Conservation (phyloP, 2,329 filamentous ascomycete genomes). For the Volutella citrinella region DNA sequence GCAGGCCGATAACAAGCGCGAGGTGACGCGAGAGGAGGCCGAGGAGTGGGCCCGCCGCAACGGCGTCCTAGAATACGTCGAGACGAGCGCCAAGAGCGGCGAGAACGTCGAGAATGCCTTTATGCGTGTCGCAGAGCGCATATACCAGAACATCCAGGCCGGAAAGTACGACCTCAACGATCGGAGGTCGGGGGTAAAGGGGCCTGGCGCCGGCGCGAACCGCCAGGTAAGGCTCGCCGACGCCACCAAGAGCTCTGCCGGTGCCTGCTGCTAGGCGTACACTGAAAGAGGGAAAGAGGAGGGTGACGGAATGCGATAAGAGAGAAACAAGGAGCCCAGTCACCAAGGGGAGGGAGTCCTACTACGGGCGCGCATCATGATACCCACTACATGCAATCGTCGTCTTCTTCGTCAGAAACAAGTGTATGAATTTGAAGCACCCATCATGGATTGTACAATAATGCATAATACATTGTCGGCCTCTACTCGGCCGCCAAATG, state of each 20-base stretch:
- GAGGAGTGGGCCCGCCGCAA: conserved; percentile 85
- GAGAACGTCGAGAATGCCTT: conserved; percentile 94
- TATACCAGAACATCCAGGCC: conserved; percentile 94
- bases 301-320: conserved; percentile 6
- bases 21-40: conserved; percentile 80
- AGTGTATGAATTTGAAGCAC: conserved; percentile 24
- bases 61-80: conserved; percentile 87
- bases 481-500: conserved; percentile 16
- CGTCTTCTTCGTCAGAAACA: conserved; percentile 21
- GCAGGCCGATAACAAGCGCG: conserved; percentile 59
- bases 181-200: conserved; percentile 86
- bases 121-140: conserved; percentile 87
- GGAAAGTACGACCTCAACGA: conserved; percentile 95
- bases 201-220: conserved; percentile 50
- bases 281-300: neutral
- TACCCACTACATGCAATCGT: conserved; percentile 27
- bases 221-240: conserved; percentile 47
- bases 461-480: conserved; percentile 29
- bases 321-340: conserved; percentile 11
- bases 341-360: conserved; percentile 16
- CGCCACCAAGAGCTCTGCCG: conserved; percentile 35
- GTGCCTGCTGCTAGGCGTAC: conserved; percentile 46
- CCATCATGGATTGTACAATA: conserved; percentile 28
- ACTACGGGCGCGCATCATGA: conserved; percentile 27
- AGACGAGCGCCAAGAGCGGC: conserved; percentile 93